Percentiles rank a stretch among this genome's conserved stretches.
These are phyloP conservation scores for Tetrapisispora fleetii DNA, from an alignment of 805 yeast genomes.

Conservation along the genomic window DNA sequence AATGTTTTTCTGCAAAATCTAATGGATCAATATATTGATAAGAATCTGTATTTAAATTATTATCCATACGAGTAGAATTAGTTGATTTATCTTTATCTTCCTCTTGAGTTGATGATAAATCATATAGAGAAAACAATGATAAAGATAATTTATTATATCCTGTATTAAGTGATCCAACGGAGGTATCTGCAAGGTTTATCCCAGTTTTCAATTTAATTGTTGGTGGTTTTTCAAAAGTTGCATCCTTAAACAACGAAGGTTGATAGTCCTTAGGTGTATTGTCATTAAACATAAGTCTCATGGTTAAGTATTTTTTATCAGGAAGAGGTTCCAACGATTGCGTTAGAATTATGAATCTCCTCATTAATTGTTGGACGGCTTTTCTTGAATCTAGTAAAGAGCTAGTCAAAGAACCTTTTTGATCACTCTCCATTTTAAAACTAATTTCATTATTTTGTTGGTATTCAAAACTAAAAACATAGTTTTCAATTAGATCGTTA, in stretches of 20 bases:
- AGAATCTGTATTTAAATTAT: neutral
- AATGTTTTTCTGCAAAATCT: conserved; percentile 7
- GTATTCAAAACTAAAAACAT: conserved; percentile 41
- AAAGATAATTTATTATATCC: conserved; percentile 25
- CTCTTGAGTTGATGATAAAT: conserved; percentile 3
- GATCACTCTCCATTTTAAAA: conserved; percentile 14
- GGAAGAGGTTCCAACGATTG: conserved; percentile 48
- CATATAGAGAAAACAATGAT: conserved; percentile 23
- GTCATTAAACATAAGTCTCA: conserved; percentile 43
- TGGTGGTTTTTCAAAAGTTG: conserved; percentile 30
- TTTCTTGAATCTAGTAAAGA: conserved; percentile 33
- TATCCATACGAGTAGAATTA: neutral
- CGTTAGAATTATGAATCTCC: conserved; percentile 41
- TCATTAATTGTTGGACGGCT: conserved; percentile 40
- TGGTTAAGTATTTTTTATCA: conserved; percentile 34
- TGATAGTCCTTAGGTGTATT: conserved; percentile 39
- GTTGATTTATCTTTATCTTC: neutral
- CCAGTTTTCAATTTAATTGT: conserved; percentile 23
- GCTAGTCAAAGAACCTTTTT: conserved; percentile 6
- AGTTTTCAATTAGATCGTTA: conserved; percentile 38
- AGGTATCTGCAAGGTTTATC: conserved; percentile 8
- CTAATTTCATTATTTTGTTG: conserved; percentile 18
- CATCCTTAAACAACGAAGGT: conserved; percentile 40
- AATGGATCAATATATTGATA: conserved; percentile 25
- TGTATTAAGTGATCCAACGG: conserved; percentile 29